phyloP scores from a whole-genome alignment of 2,329 filamentous ascomycete genomes.

The Albophoma yamanashiensis region DNA sequence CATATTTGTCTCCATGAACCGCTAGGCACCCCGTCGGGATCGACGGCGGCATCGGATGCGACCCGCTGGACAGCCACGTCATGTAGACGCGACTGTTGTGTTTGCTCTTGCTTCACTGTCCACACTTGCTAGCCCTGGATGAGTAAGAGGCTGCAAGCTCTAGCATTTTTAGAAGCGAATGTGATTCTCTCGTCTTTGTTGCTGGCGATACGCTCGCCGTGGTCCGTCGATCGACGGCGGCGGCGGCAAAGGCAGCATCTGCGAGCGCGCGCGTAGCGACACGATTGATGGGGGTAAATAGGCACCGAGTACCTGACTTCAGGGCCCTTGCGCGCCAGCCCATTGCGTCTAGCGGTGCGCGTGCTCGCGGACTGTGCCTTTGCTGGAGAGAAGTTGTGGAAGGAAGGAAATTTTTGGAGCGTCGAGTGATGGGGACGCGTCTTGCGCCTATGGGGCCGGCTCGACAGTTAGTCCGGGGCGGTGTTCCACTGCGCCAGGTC shows the following conservation, averaged over 20 bases:
- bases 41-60: conserved; percentile 16
- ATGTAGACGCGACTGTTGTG: conserved; percentile 14
- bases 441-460: not conserved
- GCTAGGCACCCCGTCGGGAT: conserved; percentile 18
- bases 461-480: not conserved
- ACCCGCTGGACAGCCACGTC: conserved; percentile 14
- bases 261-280: not conserved
- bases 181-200: not conserved
- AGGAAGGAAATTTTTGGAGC: not conserved
- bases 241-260: not conserved
- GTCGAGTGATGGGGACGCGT: not conserved
- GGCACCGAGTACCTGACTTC: not conserved
- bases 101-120: conserved; percentile 57
- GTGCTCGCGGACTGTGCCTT: not conserved
- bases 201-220: not conserved
- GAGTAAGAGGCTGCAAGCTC: conserved; percentile 49
- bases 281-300: not conserved
- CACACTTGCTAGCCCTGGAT: conserved; percentile 53
- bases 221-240: not conserved
- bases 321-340: not conserved
- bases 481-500: not conserved
- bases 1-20: conserved; percentile 16
- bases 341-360: not conserved
- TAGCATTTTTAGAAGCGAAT: conserved; percentile 52
- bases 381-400: not conserved